Percentiles rank a stretch among this genome's conserved stretches.
These are phyloP conservation scores for Myochromella boudieri DNA, from an alignment of 768 basidiomycete species.

Conservation along the genomic window DNA sequence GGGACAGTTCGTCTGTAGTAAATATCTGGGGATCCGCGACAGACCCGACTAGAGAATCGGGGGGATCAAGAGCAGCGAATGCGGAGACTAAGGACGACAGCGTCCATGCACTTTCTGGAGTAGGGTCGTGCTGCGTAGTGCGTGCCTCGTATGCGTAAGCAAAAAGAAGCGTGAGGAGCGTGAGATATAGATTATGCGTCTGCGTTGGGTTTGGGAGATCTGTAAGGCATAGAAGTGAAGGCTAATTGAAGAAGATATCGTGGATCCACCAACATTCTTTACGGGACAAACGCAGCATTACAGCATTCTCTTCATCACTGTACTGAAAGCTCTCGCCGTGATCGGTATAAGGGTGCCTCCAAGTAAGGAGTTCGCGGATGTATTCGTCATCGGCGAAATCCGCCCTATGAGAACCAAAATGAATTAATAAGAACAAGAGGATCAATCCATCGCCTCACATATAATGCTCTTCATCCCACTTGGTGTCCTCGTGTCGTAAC, in stretches of 20 bases:
- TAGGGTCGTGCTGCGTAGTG: slow-evolving; percentile 77
- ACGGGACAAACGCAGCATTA: slow-evolving; percentile 58
- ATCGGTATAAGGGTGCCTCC: slow-evolving; percentile 56
- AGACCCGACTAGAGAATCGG: slow-evolving; percentile 55
- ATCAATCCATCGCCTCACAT: slow-evolving; percentile 47
- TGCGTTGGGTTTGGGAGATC: slow-evolving; percentile 61
- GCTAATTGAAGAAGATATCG: not conserved
- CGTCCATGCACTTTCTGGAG: slow-evolving; percentile 88
- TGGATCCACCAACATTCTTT: slow-evolving; percentile 46
- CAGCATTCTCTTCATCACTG: slow-evolving; percentile 69
- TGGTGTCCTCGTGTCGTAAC: slow-evolving; percentile 63
- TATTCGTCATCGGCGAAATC: slow-evolving; percentile 78
- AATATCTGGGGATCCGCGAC: slow-evolving; percentile 27
- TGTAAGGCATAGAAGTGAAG: slow-evolving; percentile 24
- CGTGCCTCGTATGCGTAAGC: slow-evolving; percentile 81
- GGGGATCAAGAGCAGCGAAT: slow-evolving; percentile 82
- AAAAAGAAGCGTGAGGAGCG: slow-evolving; percentile 70
- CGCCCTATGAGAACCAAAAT: slow-evolving; percentile 47
- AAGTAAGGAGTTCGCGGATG: slow-evolving; percentile 67
- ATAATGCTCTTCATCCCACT: slow-evolving; percentile 85
- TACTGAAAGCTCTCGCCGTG: slow-evolving; percentile 42
- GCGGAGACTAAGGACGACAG: slow-evolving; percentile 68
- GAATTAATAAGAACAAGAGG: not conserved
- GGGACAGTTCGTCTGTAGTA: slow-evolving; percentile 44
- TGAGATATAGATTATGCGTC: slow-evolving; percentile 64